phyloP scores from a whole-genome alignment of 257 asterid species.

The Ehretia macrophylla region DNA sequence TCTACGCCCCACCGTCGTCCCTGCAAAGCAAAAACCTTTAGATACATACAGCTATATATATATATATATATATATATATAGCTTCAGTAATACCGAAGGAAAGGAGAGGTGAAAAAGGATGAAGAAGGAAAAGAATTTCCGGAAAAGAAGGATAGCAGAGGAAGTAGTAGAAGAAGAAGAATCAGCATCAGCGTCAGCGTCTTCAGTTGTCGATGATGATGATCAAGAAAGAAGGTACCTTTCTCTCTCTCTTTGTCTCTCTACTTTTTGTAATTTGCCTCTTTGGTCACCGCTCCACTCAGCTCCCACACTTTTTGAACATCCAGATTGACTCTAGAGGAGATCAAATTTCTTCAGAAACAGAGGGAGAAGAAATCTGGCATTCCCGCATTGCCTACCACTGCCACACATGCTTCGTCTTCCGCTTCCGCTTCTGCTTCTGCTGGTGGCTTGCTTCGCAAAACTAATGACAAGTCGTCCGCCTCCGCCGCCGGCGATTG shows the following conservation, averaged over 20 bases:
- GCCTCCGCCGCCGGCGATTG: constrained; percentile 16
- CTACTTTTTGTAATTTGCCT: not conserved
- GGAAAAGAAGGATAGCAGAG: constrained; percentile 54
- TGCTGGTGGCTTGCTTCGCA: constrained; percentile 37
- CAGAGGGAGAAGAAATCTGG: constrained; percentile 88
- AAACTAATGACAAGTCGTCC: constrained; percentile 34
- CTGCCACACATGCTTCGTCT: constrained; percentile 24
- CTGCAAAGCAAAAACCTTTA: too few species aligned
- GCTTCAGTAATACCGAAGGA: too few species aligned
- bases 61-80: too few species aligned
- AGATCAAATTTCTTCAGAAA: constrained; percentile 88
- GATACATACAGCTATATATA: too few species aligned
- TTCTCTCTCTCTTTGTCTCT: not conserved
- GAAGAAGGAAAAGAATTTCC: constrained; percentile 72
- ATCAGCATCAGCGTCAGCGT: constrained; percentile 19
- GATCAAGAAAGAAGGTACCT: constrained; percentile 36
- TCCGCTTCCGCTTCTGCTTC: constrained; percentile 15
- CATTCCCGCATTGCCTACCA: constrained; percentile 56
- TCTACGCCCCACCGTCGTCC: too few species aligned
- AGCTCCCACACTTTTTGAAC: too few species aligned
- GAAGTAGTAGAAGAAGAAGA: constrained; percentile 46
- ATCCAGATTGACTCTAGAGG: constrained; percentile 65
- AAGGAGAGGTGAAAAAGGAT: not conserved
- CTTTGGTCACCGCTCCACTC: not conserved
- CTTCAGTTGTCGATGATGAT: constrained; percentile 14